These are phyloP conservation scores for Grosmannia clavigera DNA, from an alignment of 2,329 filamentous ascomycete genomes.

Conservation along the genomic window DNA sequence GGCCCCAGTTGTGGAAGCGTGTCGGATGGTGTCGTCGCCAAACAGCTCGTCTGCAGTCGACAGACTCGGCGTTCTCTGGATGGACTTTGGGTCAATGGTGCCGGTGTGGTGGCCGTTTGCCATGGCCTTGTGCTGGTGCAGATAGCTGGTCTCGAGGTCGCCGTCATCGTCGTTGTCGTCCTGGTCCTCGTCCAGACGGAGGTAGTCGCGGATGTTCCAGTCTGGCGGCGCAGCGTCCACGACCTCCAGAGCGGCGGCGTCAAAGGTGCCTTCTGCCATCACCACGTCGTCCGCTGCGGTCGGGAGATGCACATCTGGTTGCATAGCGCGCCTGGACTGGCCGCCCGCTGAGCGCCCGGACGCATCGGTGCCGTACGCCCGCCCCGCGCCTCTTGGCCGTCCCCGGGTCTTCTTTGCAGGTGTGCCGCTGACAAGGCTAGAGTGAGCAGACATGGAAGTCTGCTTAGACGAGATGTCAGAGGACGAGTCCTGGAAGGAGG, in stretches of 20 bases:
- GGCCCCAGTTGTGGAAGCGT: neutral
- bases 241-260: constrained; percentile 5
- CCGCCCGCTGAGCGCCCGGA: neutral
- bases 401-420: constrained; percentile 6
- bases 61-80: constrained; percentile 11
- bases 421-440: constrained; percentile 28
- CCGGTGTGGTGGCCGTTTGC: constrained; percentile 10
- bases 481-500: constrained; percentile 32
- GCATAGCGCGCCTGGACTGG: neutral
- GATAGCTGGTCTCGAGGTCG: neutral
- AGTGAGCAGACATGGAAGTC: constrained; percentile 11
- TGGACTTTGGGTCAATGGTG: constrained; percentile 23
- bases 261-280: constrained; percentile 20
- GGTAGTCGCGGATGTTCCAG: constrained; percentile 28
- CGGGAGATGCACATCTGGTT: neutral
- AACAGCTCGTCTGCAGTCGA: constrained; percentile 6
- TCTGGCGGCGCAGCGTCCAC: neutral
- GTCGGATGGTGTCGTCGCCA: constrained; percentile 13
- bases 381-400: constrained; percentile 17
- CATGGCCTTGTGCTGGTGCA: neutral
- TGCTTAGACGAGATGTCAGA: constrained; percentile 30
- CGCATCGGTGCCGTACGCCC: neutral
- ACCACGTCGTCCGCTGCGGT: constrained; percentile 20
- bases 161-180: constrained; percentile 21
- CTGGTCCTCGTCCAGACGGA: constrained; percentile 26